Evolutionary conservation across 2,329 filamentous ascomycete genomes (phyloP).

Genomic region (Neurospora sp.): DNA sequence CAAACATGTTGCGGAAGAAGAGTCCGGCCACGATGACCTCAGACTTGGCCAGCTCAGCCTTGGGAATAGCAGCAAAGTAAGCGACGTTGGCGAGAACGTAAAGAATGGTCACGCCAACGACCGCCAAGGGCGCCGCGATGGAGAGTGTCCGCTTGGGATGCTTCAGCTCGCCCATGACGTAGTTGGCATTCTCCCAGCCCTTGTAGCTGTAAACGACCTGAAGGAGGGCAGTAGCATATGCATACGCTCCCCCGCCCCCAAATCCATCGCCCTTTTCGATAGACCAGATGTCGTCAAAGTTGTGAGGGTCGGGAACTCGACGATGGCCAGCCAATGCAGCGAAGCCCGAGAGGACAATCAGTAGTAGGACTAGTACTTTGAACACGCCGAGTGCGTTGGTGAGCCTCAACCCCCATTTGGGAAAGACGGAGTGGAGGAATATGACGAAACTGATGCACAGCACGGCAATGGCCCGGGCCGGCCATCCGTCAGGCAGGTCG

Average conservation of each 20-base stretch:
- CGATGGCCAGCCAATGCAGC: conserved; percentile 40
- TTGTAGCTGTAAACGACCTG: conserved; percentile 50
- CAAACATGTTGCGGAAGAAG: conserved; percentile 55
- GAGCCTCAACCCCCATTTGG: conserved; percentile 48
- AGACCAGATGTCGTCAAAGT: conserved; percentile 47
- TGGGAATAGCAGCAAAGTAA: conserved; percentile 55
- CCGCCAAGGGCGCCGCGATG: conserved; percentile 48
- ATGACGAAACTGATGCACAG: conserved; percentile 45
- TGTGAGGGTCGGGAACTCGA: conserved; percentile 38
- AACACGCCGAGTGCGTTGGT: conserved; percentile 51
- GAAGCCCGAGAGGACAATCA: conserved; percentile 54
- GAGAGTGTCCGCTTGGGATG: conserved; percentile 29
- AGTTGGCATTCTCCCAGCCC: conserved; percentile 53
- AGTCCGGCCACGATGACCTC: conserved; percentile 53
- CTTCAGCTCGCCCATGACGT: conserved; percentile 43
- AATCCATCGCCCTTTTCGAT: conserved; percentile 24
- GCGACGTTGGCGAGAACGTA: conserved; percentile 57
- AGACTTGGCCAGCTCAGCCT: conserved; percentile 45
- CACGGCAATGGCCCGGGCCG: conserved; percentile 44
- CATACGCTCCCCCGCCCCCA: conserved; percentile 23
- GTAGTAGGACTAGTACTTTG: conserved; percentile 48
- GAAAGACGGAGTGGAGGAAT: conserved; percentile 38
- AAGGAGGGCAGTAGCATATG: conserved; percentile 47
- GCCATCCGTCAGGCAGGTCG: conserved; percentile 41
- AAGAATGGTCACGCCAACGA: conserved; percentile 47